Evolutionary conservation across 2,329 filamentous ascomycete genomes (phyloP), one percentile per base, ranked within the genome.

Genomic region (Claviceps pusilla): DNA sequence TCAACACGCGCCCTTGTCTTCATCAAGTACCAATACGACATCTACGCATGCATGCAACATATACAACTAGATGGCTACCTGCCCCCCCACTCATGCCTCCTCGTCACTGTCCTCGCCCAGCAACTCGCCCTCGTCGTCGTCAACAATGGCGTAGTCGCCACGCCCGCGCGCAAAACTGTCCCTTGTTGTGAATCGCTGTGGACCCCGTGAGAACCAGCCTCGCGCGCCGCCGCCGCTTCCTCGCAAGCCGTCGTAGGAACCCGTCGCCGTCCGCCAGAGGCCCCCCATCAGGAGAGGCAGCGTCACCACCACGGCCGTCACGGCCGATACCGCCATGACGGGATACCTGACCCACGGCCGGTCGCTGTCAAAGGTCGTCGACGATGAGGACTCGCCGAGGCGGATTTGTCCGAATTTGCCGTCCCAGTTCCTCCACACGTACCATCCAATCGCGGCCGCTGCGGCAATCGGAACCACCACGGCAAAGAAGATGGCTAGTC

Each of bases 51-150:
- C 35, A 10, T 24, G 24, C 24, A 24, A 24, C 24, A 24, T 24
- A 24, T 24, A 3, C 33, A 35, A 35, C 6, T 35, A 35, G 7
- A 35, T 35, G 9, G 33, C 33, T 10, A 10, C 10, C 35, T 12
- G 35, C 10, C 35, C 7, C 35, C 11, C 37, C 37, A 5, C 14
- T 67, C 59, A 73, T 43, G 84, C 86, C 57, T 96, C 91, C 64
- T 96, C 89, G 59, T 96, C 91, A 60, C 89, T 89, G 56, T 95
- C 90, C 61, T 96, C 91, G 0, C 93, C 93, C 41, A 98, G 72
- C 60, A 98, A 73, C 73, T 97, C 91, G 50, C 91, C 91, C 67
- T 97, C 93, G 65, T 97, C 93, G 51, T 93, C 87, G 63, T 95
- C 89, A 52, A 95, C 89, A 63, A 85, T 78, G 16, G 84, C 81